Conservation (phyloP, 2,329 filamentous ascomycete species). For the Fusarium sulawesiense region DNA sequence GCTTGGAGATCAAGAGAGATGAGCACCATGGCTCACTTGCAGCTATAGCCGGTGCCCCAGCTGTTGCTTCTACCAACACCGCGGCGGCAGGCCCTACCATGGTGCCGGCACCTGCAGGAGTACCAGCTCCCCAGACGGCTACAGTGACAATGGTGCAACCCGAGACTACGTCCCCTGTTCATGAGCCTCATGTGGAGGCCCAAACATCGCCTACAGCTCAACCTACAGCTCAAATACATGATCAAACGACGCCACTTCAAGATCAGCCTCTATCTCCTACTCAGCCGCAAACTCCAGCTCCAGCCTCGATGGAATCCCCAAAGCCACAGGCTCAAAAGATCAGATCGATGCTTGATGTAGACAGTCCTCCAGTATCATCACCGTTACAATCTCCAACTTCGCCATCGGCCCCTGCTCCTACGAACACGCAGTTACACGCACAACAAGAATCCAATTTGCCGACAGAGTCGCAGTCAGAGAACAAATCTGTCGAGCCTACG, state of each 20-base stretch:
- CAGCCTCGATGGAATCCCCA: background rate
- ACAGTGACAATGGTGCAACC: conserved; percentile 24
- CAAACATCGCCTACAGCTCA: conserved; percentile 15
- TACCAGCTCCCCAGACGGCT: conserved; percentile 16
- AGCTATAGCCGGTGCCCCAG: conserved; percentile 24
- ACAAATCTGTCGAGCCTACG: conserved; percentile 5
- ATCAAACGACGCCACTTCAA: conserved; percentile 2
- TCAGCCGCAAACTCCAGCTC: background rate
- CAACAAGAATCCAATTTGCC: conserved; percentile 1
- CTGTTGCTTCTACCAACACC: conserved; percentile 8
- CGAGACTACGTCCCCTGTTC: conserved; percentile 12
- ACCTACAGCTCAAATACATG: conserved; percentile 1
- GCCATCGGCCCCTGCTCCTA: background rate
- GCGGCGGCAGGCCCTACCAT: conserved; percentile 10
- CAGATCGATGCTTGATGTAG: conserved; percentile 30
- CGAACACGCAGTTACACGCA: conserved; percentile 12
- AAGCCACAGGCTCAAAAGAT: conserved; percentile 22
- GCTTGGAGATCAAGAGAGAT: conserved; percentile 60
- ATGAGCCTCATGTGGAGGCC: conserved; percentile 8
- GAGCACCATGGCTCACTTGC: conserved; percentile 24
- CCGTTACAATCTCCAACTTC: conserved; percentile 1
- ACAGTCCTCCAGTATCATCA: conserved; percentile 2
- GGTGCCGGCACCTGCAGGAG: conserved; percentile 1
- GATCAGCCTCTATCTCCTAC: background rate
- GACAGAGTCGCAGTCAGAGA: conserved; percentile 12